Base-by-base conservation (phyloP, 768 basidiomycete species). In the Tephrocybe sp. region DNA sequence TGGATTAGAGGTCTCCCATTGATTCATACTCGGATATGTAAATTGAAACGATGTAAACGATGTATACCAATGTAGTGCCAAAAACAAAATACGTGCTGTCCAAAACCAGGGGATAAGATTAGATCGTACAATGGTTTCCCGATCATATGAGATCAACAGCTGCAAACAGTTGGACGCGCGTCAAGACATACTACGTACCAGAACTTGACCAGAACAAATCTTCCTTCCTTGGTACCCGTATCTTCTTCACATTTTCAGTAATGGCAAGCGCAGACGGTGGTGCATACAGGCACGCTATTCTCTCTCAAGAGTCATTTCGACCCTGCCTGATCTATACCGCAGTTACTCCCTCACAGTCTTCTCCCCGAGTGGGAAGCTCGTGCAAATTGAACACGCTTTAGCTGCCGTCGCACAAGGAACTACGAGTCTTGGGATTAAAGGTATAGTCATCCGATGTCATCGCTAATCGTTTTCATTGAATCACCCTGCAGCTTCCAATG, bases 301-400 rank as follows among this genome's bases (percentile, higher is more conserved):
- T 59, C 34, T 37, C 53, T 59, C 44, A 5, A 29, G 12, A 45
- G 29, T 33, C 18, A 24, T 21, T 15, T 57, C 34, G 45, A n/a
- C n/a, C n/a, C n/a, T n/a, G 38, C 21, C 45, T 57, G 39, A 59
- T 49, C 16, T 22, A 12, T 29, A 39, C 39, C 45, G 39, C 64
- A 97, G 94, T 64, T 99, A 97, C 77, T 99, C 97, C 57, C 83
- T 99, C 55, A 99, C 97, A 12, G 95, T 97, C 61, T 99, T 99
- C 83, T 97, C 94, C 31, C 97, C 97, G 46, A 97, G 94, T 61
- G 95, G 95, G 57, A 97, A 94, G 79, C 83, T 99, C 43, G 95
- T 99, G 52, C 97, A 99, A 76, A 99, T 99, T 66, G 97, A 99
- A 75, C 97, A 99, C 73, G 97, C 97, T 39, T 77, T 99, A 53